Percentiles rank a stretch among this genome's conserved stretches.
Evolutionary conservation across 352 stramenopile genomes (phyloP).

Genomic region (Pythium insidiosum): DNA sequence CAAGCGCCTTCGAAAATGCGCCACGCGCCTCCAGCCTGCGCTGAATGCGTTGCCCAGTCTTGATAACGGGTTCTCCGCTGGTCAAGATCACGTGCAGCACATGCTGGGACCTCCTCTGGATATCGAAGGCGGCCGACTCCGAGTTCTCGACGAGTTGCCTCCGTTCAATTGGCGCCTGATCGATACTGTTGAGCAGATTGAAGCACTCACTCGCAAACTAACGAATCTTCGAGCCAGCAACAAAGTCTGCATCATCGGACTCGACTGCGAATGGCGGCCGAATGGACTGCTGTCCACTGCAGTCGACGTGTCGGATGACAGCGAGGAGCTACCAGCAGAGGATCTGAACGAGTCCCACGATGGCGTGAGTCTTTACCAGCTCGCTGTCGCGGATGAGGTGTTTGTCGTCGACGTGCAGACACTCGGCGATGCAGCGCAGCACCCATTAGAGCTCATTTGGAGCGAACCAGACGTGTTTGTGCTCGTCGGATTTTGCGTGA

Average conservation of each 20-base stretch:
- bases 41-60: too few species aligned
- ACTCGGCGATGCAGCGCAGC: conserved; percentile 23
- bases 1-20: conserved; percentile 43
- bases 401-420: conserved; percentile 56
- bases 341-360: conserved; percentile 5
- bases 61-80: too few species aligned
- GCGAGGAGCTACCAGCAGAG: conserved; percentile 2
- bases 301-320: too few species aligned
- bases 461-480: conserved; percentile 19
- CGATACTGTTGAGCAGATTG: conserved; percentile 2
- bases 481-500: conserved; percentile 48
- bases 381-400: conserved; percentile 27
- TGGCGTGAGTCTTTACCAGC: conserved; percentile 46
- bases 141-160: neutral
- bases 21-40: too few species aligned
- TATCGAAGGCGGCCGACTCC: neutral
- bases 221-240: neutral
- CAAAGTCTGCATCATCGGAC: conserved; percentile 21
- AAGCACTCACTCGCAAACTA: conserved; percentile 1
- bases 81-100: conserved; percentile 1
- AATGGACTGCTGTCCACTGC: too few species aligned
- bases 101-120: conserved; percentile 6
- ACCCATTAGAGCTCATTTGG: conserved; percentile 34
- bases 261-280: conserved; percentile 67
- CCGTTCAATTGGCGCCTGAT: conserved; percentile 2